phyloP scores from a whole-genome alignment of 192 early-diverging fungal genomes.

The Geosiphon pyriformis region DNA sequence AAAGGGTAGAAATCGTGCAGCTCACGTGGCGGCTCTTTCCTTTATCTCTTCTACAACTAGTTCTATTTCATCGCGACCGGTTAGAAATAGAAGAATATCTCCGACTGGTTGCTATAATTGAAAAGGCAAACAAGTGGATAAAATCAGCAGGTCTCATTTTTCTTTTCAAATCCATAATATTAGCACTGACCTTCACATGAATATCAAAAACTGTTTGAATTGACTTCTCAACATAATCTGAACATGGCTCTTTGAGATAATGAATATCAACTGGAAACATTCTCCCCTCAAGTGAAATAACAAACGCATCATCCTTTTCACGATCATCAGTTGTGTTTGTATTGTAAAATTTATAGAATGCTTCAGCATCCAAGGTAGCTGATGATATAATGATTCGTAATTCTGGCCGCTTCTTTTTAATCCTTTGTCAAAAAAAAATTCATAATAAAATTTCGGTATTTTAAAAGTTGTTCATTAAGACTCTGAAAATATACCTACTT shows the following conservation, averaged over 20 bases:
- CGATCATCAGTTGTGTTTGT: constrained; percentile 37
- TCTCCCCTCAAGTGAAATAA: constrained; percentile 70
- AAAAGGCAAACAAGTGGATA: too few relatives aligned
- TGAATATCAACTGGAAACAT: constrained; percentile 67
- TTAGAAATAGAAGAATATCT: constrained; percentile 67
- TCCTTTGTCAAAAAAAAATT: constrained; percentile 45
- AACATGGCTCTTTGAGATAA: constrained; percentile 52
- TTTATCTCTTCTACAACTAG: constrained; percentile 51
- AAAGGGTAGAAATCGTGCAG: not conserved
- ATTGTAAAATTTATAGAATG: constrained; percentile 67
- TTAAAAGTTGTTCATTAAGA: too few relatives aligned
- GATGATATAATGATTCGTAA: constrained; percentile 72
- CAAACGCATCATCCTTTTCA: constrained; percentile 49
- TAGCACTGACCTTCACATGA: constrained; percentile 43
- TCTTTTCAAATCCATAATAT: too few relatives aligned
- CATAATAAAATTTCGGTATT: too few relatives aligned
- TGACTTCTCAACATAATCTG: constrained; percentile 59
- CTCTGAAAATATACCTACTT: constrained; percentile 47
- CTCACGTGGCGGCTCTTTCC: constrained; percentile 49
- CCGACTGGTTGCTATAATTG: constrained; percentile 47
- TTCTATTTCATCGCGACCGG: constrained; percentile 75
- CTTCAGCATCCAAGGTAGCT: constrained; percentile 75
- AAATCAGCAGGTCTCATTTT: too few relatives aligned
- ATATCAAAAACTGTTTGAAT: constrained; percentile 74
- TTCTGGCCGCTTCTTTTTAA: constrained; percentile 63